Base-by-base conservation (phyloP, 1,139 yeast genomes). In the Debaryomycetaceae sp. region DNA sequence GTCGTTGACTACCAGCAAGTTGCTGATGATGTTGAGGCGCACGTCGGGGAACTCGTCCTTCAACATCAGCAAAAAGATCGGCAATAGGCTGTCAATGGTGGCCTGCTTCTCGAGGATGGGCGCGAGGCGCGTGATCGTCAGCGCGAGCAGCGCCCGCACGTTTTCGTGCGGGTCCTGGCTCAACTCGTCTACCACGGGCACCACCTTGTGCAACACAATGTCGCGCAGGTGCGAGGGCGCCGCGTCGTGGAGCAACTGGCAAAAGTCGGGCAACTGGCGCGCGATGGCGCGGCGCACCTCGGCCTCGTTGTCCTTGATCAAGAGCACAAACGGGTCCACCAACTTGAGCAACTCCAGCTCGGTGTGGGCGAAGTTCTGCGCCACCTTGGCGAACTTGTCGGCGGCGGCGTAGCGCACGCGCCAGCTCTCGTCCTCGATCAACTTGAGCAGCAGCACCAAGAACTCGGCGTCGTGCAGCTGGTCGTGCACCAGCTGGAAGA, bases 31-130 rank as follows among this genome's bases (percentile, higher is more conserved):
- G 58, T 91, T 91, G 41, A 93, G 72, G 48, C 97, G 77, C 32
- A 93, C 99, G 46, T 93, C 98, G 27, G 97, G 95, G 58, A 79
- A 89, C 51, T 91, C 97, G 58, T 93, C 99, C 56, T 85, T 89
- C 47, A 93, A 71, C 98, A 93, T 91, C 45, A 80, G 81, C 53
- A 91, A 70, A 51, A 91, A 84, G 29, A 89, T 81, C 30, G 98
- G 98, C 46, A 91, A 68, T 38, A 93, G 65, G 47, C 79, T 73
- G 43, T 86, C 85, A 42, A 83, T 83, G 30, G 96, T 88, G 34
- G 79, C 68, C 39, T 89, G 91, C 53, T 83, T 85, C 38, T 93
- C 89, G 49, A 93, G 69, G 36, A 86, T 69, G 18, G 96, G 93
- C 1, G 96, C 89, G 45, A 93, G 66, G 20, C 85, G 82, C 21